Evolutionary conservation across 2,329 filamentous ascomycete species (phyloP).

Genomic region (Microascus cirrosus): DNA sequence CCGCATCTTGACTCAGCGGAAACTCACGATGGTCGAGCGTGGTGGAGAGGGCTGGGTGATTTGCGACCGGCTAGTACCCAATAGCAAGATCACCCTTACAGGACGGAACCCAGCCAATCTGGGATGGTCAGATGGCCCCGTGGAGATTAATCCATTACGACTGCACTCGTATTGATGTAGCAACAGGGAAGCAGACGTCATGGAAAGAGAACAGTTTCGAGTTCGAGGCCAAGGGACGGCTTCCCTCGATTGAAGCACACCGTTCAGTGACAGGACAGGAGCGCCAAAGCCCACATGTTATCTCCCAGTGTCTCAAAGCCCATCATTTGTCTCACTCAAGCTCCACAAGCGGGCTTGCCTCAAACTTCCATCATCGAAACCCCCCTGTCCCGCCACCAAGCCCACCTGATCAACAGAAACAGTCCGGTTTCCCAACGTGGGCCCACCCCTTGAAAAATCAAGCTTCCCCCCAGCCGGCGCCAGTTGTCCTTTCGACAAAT

Average conservation of each 20-base stretch:
- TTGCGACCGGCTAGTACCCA: too few species aligned
- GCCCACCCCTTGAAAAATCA: not conserved
- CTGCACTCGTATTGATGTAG: not conserved
- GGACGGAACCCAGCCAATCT: not conserved
- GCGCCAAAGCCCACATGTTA: too few species aligned
- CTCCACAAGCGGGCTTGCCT: not conserved
- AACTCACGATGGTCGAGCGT: too few species aligned
- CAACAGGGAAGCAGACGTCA: not conserved
- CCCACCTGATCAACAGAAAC: not conserved
- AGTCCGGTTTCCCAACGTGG: not conserved
- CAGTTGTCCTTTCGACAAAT: not conserved
- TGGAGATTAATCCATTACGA: not conserved
- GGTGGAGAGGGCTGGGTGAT: too few species aligned
- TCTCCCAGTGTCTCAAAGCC: too few species aligned
- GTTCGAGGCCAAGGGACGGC: not conserved
- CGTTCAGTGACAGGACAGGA: too few species aligned
- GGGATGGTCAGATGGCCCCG: not conserved
- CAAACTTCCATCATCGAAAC: not conserved
- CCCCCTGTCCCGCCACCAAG: not conserved
- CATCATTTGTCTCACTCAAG: too few species aligned
- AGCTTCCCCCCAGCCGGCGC: not conserved
- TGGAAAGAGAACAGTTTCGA: not conserved
- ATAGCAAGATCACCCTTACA: too few species aligned
- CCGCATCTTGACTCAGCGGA: too few species aligned
- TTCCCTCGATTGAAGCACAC: not conserved